A percentile compares a stretch with the other conserved stretches of the same genome.
These are phyloP conservation scores for Termitomyces heimii DNA, from an alignment of 768 basidiomycete genomes.

Conservation along the genomic window DNA sequence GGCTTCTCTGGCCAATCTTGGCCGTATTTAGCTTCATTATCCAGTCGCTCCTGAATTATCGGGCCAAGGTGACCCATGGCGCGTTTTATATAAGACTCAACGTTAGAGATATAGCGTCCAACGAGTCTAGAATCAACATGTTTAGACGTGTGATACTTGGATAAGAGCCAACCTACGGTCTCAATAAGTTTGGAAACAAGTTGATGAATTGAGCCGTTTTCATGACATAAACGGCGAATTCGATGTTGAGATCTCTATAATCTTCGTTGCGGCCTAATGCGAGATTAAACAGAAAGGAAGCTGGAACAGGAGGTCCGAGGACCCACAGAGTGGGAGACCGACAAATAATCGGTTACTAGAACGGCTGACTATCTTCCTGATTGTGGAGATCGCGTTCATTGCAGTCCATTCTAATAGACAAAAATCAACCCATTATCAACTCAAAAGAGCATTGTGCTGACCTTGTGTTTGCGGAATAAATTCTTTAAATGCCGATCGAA, in stretches of 20 bases:
- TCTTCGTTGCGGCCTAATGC: constrained; percentile 33
- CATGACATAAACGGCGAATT: constrained; percentile 29
- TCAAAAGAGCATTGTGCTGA: background rate
- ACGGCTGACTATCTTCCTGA: constrained; percentile 29
- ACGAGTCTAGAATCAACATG: constrained; percentile 9
- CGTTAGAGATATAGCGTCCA: constrained; percentile 15
- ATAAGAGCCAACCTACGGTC: background rate
- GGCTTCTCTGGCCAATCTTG: constrained; percentile 29
- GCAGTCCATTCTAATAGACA: constrained; percentile 28
- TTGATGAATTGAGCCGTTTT: constrained; percentile 24
- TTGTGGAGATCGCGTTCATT: constrained; percentile 19
- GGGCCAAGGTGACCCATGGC: constrained; percentile 25
- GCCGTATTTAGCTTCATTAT: constrained; percentile 23
- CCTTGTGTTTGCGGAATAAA: constrained; percentile 26
- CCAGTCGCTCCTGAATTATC: constrained; percentile 23
- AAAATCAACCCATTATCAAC: background rate
- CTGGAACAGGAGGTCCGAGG: too few species aligned
- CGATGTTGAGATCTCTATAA: constrained; percentile 29
- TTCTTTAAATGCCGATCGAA: constrained; percentile 32
- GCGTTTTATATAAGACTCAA: constrained; percentile 16
- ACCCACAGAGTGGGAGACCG: constrained; percentile 38
- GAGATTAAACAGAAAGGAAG: background rate
- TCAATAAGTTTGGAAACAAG: constrained; percentile 24
- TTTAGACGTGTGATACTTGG: too few species aligned
- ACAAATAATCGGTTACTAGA: constrained; percentile 40